Evolutionary conservation across 192 early-diverging fungal species (phyloP), one percentile per base, ranked within the genome.

Genomic region (Umbelopsis sp.): DNA sequence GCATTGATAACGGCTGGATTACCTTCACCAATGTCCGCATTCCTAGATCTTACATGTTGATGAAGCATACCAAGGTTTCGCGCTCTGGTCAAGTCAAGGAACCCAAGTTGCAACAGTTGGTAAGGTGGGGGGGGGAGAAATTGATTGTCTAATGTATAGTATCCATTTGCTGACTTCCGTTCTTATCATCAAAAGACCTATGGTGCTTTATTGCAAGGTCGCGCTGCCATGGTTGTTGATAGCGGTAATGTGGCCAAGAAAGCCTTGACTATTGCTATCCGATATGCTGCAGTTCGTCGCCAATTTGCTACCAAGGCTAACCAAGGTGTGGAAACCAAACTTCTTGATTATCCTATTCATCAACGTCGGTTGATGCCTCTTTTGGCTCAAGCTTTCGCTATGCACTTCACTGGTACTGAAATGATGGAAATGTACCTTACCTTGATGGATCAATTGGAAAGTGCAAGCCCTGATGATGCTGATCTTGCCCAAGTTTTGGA

Each of bases 1-100:
- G 93, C 73, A 92, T 94, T 56, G 95, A 95, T 81, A 96, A 97
- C 71, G 95, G 93, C 17, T 97, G 90, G 87, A 95, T 97, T 78
- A 92, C 93, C 81, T 94, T 97, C 77, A 95, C 95, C 34, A 84
- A 94, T 74, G 94, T 97, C 52, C 92, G 94, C 65, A 90, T 97
- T 29, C 95, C 95, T 11, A 86, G 94, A 31, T 90, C 90, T 43
- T 88, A 95, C 77, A 96, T 96, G 95, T 81, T 96, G 71, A 93
- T 93, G 92, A 95, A 94, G 84, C 94, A 96, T 76, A 91, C 95
- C 71, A 95, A 94, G 83, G 92, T 96, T 50, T 87, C 86, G 44
- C 88, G 90, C 21, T 77, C 85, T n/a, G 92, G 93, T 65, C 85
- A 88, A 51, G 92, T 95, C 53, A 86, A 91, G 69, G 91, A 93